A percentile compares a stretch with the other conserved stretches of the same genome.
These are phyloP conservation scores for Tricholoma matsutake DNA, from an alignment of 768 basidiomycete species.

Conservation along the genomic window DNA sequence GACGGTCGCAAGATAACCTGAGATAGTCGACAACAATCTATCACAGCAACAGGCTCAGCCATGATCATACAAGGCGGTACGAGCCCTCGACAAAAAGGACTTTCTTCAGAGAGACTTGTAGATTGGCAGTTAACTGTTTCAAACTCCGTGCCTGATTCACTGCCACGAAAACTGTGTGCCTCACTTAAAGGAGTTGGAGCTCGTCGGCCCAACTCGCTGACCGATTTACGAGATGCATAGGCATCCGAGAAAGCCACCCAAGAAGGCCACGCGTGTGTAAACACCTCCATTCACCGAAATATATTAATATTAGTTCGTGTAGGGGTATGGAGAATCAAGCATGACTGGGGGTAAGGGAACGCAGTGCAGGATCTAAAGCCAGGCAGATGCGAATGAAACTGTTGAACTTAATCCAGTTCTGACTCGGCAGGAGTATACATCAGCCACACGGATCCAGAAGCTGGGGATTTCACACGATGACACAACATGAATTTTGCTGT, in stretches of 20 bases:
- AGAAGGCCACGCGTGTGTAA: not conserved
- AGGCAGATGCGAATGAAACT: slow-evolving; percentile 11
- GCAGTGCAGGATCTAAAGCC: slow-evolving; percentile 3
- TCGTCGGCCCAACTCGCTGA: not conserved
- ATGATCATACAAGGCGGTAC: no score
- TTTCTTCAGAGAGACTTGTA: no score
- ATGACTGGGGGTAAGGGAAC: not conserved
- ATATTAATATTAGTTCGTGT: slow-evolving; percentile 1
- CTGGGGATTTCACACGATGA: slow-evolving; percentile 58
- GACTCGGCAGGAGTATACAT: not conserved
- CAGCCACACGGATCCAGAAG: not conserved
- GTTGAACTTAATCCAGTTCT: no score
- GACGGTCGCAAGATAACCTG: no score
- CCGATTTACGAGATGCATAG: not conserved
- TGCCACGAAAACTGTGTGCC: no score
- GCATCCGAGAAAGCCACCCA: no score
- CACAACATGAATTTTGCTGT: slow-evolving; percentile 95
- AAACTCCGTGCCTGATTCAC: no score
- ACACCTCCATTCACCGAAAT: not conserved
- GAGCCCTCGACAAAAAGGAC: no score
- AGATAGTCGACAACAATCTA: no score
- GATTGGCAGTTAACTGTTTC: no score
- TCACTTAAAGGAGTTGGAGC: no score
- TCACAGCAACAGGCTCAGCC: no score
- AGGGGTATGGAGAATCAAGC: slow-evolving; percentile 2